A percentile compares a stretch with the other conserved stretches of the same genome.
Evolutionary conservation across 495 filamentous ascomycete genomes (phyloP).

Genomic region (Xylaria scruposa): DNA sequence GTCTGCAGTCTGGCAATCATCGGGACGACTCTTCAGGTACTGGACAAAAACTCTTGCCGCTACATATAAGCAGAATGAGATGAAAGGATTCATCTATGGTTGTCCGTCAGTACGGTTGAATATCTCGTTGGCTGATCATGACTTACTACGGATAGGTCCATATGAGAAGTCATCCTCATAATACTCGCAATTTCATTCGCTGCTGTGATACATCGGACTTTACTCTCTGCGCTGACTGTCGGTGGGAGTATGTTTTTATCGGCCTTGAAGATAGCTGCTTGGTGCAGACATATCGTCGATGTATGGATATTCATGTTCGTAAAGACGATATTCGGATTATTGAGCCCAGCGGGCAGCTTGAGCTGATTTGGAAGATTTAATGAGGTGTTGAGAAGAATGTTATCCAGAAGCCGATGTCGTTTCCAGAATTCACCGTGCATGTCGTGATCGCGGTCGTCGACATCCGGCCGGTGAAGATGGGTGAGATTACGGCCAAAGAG

Average conservation of each 20-base stretch:
- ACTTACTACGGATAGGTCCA: constrained; percentile 82
- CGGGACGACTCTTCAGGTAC: constrained; percentile 85
- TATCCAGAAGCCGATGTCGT: constrained; percentile 86
- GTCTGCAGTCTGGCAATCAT: constrained; percentile 80
- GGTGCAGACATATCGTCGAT: constrained; percentile 94
- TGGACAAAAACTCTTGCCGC: constrained; percentile 94
- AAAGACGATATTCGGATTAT: constrained; percentile 88
- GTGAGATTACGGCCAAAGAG: constrained; percentile 94
- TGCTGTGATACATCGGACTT: constrained; percentile 89
- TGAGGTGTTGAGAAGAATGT: constrained; percentile 84
- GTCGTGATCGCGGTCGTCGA: constrained; percentile 83
- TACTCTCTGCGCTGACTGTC: constrained; percentile 83
- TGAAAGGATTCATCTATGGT: constrained; percentile 90
- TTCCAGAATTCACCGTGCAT: constrained; percentile 97
- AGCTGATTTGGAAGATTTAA: constrained; percentile 84
- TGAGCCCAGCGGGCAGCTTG: constrained; percentile 76
- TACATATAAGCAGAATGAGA: constrained; percentile 95
- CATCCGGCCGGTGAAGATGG: constrained; percentile 89
- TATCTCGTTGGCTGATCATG: constrained; percentile 21
- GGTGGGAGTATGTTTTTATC: constrained; percentile 84
- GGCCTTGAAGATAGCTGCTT: constrained; percentile 97
- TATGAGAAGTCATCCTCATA: constrained; percentile 92
- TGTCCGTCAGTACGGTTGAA: constrained; percentile 4
- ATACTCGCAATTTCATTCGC: constrained; percentile 95
- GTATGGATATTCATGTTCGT: constrained; percentile 97